phyloP scores from a whole-genome alignment of 768 basidiomycete species.

The Mycena kentingensis region DNA sequence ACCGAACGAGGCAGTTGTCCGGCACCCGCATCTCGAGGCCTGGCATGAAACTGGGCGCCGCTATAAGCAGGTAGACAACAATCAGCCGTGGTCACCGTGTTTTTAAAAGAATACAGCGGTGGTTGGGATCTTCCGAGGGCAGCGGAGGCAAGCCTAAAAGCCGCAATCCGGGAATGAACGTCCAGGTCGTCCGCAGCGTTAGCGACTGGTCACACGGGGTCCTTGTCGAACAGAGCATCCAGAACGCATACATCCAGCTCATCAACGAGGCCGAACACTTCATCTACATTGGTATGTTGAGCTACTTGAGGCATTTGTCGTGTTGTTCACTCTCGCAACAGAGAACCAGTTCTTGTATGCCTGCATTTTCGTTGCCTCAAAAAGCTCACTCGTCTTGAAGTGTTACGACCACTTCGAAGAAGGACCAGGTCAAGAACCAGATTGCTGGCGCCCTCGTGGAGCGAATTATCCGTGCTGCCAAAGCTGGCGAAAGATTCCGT shows the following conservation, averaged over 20 bases:
- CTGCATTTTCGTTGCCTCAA: neutral
- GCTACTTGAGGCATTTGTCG: neutral
- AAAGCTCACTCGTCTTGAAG: conserved; percentile 39
- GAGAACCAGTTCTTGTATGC: conserved; percentile 86
- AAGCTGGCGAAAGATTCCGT: conserved; percentile 72
- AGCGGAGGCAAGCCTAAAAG: conserved; percentile 36
- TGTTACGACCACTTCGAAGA: conserved; percentile 69
- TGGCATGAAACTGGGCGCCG: conserved; percentile 59
- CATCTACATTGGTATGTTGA: conserved; percentile 84
- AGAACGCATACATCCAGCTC: conserved; percentile 86
- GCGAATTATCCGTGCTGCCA: conserved; percentile 79
- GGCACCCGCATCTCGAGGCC: conserved; percentile 69
- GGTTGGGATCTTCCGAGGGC: conserved; percentile 47
- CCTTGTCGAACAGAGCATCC: conserved; percentile 86
- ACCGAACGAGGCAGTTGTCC: conserved; percentile 67
- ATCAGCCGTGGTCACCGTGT: too few relatives aligned
- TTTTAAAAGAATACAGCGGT: too few relatives aligned
- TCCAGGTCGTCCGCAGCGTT: conserved; percentile 87
- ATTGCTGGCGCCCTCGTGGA: conserved; percentile 84
- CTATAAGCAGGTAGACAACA: too few relatives aligned
- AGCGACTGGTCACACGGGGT: conserved; percentile 95
- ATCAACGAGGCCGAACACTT: conserved; percentile 85
- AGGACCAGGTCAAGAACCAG: conserved; percentile 74
- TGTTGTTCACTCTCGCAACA: conserved; percentile 30
- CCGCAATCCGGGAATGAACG: conserved; percentile 55